Percentiles rank a stretch among this genome's conserved stretches.
Evolutionary conservation across 1,284 basidiomycete species (phyloP).

Genomic region (Veloboletus limbatus): DNA sequence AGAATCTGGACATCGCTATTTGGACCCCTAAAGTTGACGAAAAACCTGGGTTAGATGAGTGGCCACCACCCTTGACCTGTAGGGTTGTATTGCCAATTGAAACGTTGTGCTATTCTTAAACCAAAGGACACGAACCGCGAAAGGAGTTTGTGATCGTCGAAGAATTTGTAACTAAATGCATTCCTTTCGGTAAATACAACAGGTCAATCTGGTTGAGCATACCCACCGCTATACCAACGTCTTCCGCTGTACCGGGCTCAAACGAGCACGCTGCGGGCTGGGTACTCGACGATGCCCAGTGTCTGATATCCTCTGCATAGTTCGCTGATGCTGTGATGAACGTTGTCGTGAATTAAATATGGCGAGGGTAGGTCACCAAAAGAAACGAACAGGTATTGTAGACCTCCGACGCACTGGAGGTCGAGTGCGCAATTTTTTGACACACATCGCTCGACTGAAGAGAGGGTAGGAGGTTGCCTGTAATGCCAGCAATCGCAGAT

Average conservation of each 20-base stretch:
- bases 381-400: slow-evolving; percentile 2
- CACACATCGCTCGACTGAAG: not conserved
- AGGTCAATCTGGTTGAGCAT: not conserved
- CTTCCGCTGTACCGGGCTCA: slow-evolving; percentile 6
- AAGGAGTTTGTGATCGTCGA: slow-evolving; percentile 1
- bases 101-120: not conserved
- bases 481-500: not conserved
- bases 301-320: slow-evolving; percentile 1
- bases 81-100: too few relatives aligned
- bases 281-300: slow-evolving; percentile 5
- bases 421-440: not conserved
- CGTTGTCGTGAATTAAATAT: not conserved
- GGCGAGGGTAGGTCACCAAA: not conserved
- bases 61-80: slow-evolving; percentile 46
- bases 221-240: slow-evolving; percentile 3
- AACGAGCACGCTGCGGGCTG: slow-evolving; percentile 4
- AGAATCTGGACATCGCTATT: slow-evolving; percentile 8
- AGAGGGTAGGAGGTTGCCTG: not conserved
- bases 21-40: slow-evolving; percentile 34
- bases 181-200: not conserved
- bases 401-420: slow-evolving; percentile 2
- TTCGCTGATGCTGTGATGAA: not conserved
- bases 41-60: slow-evolving; percentile 9
- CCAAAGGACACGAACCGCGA: slow-evolving; percentile 2
- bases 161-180: slow-evolving; percentile 4